Evolutionary conservation across 2,329 filamentous ascomycete species (phyloP), one percentile per base, ranked within the genome.

Genomic region (Epichloe gansuensis): DNA sequence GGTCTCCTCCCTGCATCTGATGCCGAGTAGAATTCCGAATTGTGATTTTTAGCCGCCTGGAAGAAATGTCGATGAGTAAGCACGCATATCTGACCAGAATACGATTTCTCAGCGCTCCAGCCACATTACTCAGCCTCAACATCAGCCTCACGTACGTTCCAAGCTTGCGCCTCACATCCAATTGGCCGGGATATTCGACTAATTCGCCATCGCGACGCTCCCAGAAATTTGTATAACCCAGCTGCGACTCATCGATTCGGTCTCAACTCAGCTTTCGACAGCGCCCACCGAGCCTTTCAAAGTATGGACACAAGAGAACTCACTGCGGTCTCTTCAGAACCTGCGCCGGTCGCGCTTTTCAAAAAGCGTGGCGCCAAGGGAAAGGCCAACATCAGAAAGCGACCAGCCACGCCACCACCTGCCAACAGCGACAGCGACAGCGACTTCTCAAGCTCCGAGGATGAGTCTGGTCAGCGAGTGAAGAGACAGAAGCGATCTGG

Each of bases 281-380:
- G n/a, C 12, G 3, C 12, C 37, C 25, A 5, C 41, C 34, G 8
- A 11, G 23, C 3, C 2, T 17, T 34, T 11, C 23, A 39, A 43
- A 42, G 46, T 2, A 57, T 57, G 55, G 53, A 49, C 4, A 31
- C 55, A 37, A 25, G 41, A 23, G 46, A 55, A 34, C 5, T 34
- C 5, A 31, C 8, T 5, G 5, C 48, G 9, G 23, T 43, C 11
- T 48, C 37, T 34, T 25, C 50, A 21, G 43, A 11, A 38, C 41
- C 4, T 31, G 72, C 70, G 2, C 78, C 80, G 0, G 75, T 83
- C 12, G 78, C 85, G 13, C 68, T 87, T 50, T 96, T 96, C 78
- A 96, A 95, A 69, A 95, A 93, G 69, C 82, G 91, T 65, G 78
- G 81, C 58, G 78, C 79, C 62, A 94, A 90, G 65, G 79, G 78